These are phyloP conservation scores for Monilinia polystroma DNA, from an alignment of 2,329 filamentous ascomycete genomes.

Conservation along the genomic window DNA sequence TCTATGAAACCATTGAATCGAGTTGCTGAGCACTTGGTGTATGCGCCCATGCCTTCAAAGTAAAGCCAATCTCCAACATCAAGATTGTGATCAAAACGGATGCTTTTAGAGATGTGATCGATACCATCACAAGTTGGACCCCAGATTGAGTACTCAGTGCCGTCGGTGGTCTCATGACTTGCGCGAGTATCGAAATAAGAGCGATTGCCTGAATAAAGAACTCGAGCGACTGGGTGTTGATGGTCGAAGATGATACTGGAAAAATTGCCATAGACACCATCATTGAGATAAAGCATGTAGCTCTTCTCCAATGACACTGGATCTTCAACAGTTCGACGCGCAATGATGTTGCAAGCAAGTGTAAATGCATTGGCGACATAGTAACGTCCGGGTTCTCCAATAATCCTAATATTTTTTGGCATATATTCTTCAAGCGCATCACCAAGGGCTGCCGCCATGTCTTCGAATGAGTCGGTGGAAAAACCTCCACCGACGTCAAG, in stretches of 20 bases:
- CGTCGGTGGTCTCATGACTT: constrained; percentile 50
- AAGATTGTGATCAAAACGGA: constrained; percentile 71
- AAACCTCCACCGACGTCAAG: constrained; percentile 96
- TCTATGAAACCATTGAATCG: constrained; percentile 97
- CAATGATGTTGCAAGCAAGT: constrained; percentile 92
- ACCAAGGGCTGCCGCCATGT: constrained; percentile 79
- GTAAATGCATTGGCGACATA: constrained; percentile 94
- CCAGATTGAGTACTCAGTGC: constrained; percentile 92
- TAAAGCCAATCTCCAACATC: constrained; percentile 98
- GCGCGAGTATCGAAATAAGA: constrained; percentile 57
- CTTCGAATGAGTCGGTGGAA: constrained; percentile 84
- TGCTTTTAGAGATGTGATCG: constrained; percentile 84
- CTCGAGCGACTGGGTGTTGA: constrained; percentile 82
- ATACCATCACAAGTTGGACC: constrained; percentile 98
- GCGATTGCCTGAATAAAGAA: constrained; percentile 63
- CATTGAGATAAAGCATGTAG: constrained; percentile 98
- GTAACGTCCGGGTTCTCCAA: constrained; percentile 94
- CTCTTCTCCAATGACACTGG: constrained; percentile 63
- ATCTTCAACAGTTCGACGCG: constrained; percentile 82
- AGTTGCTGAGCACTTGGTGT: constrained; percentile 97
- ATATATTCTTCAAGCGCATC: constrained; percentile 85
- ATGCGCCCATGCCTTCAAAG: constrained; percentile 98
- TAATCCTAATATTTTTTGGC: constrained; percentile 74
- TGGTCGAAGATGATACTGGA: constrained; percentile 99
- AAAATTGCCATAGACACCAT: constrained; percentile 97